Evolutionary conservation across 495 filamentous ascomycete species (phyloP).

Genomic region (Xylaria bambusicola): DNA sequence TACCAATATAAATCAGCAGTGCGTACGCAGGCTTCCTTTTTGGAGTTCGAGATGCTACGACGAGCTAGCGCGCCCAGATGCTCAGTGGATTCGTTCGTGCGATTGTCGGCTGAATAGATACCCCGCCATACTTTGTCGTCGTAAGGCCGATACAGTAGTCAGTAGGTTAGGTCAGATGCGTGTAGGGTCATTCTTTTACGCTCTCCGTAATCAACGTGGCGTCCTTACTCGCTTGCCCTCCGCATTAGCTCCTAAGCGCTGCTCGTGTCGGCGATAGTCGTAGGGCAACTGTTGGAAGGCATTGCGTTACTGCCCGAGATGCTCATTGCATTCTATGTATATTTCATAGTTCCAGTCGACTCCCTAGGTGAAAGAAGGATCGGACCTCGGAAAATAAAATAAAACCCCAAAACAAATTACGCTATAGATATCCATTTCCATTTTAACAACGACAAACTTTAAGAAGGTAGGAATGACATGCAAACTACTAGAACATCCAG

Average conservation of each 20-base stretch:
- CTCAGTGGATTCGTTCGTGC: not conserved
- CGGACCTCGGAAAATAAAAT: no score
- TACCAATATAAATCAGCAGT: not conserved
- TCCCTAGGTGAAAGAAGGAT: no score
- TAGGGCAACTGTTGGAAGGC: no score
- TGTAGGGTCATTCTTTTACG: not conserved
- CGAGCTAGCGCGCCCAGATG: not conserved
- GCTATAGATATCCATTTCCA: no score
- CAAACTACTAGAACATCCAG: no score
- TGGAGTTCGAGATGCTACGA: not conserved
- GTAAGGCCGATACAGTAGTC: not conserved
- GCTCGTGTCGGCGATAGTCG: no score
- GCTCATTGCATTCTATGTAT: no score
- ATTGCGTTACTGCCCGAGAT: no score
- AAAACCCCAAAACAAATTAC: no score
- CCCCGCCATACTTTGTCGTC: not conserved
- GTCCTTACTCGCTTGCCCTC: not conserved
- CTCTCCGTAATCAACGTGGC: not conserved
- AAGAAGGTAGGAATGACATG: no score
- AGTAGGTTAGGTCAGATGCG: not conserved
- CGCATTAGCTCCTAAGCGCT: constrained; percentile 10
- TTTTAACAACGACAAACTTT: no score
- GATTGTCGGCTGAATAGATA: constrained; percentile 10
- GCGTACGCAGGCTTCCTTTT: not conserved
- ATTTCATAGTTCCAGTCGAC: no score